phyloP scores from a whole-genome alignment of 306 rosid genomes.

The Prunus fruticosa region DNA sequence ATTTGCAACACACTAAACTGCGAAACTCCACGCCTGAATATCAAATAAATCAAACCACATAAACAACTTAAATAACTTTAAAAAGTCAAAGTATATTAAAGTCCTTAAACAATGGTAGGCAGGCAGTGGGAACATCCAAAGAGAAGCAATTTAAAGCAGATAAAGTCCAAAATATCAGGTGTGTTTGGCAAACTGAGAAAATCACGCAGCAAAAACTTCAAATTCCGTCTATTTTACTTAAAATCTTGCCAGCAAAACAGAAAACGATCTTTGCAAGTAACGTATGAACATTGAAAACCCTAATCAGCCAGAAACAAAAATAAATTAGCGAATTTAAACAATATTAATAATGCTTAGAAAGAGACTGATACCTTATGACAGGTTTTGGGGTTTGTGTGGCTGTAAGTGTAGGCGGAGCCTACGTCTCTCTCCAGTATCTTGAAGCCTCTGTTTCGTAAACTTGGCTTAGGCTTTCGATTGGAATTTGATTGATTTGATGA shows the following conservation, averaged over 20 bases:
- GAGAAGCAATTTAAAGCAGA: neutral
- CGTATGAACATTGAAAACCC: neutral
- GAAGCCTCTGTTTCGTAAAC: neutral
- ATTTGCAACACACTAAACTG: constrained; percentile 16
- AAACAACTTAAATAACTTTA: neutral
- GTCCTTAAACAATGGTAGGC: neutral
- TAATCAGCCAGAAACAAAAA: neutral
- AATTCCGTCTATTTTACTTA: neutral
- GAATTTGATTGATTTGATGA: neutral
- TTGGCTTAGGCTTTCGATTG: neutral
- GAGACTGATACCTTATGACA: neutral
- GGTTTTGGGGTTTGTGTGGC: neutral
- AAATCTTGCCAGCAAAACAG: neutral
- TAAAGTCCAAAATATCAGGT: neutral
- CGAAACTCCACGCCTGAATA: constrained; percentile 6
- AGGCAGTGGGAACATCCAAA: no score
- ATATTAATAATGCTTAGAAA: neutral
- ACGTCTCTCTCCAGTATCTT: neutral
- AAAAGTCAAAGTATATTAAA: neutral
- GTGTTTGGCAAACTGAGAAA: neutral
- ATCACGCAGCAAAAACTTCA: neutral
- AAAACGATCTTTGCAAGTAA: neutral
- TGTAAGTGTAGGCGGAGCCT: neutral
- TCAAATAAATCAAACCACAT: neutral
- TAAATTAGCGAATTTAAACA: neutral